Percentiles rank a stretch among this genome's conserved stretches.
Conservation (phyloP, 257 asterid species). For the Salvia rosmarinus region DNA sequence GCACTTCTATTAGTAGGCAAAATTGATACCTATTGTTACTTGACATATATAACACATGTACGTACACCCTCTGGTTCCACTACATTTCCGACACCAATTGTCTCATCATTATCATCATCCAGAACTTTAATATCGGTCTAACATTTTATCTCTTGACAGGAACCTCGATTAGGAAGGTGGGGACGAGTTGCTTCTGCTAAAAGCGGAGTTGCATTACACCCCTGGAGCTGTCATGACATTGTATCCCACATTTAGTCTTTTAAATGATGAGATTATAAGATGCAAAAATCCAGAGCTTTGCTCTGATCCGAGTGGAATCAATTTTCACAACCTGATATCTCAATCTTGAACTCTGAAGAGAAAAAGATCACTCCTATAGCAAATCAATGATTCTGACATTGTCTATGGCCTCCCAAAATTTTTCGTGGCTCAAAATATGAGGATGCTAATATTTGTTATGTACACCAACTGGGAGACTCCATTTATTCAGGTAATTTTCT, state of each 20-base stretch:
- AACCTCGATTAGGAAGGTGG: slow-evolving; percentile 97
- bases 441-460: background rate
- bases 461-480: background rate
- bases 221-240: slow-evolving; percentile 54
- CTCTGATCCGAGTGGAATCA: slow-evolving; percentile 6
- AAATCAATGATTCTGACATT: background rate
- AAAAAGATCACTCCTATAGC: background rate
- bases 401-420: background rate
- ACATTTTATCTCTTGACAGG: slow-evolving; percentile 51
- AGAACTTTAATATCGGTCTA: slow-evolving; percentile 7
- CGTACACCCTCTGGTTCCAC: background rate
- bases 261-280: slow-evolving; percentile 9
- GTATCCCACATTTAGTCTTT: slow-evolving; percentile 13
- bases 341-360: background rate
- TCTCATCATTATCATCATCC: background rate
- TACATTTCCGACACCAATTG: too few species aligned
- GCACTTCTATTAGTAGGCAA: background rate
- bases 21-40: background rate
- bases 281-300: background rate
- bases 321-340: background rate
- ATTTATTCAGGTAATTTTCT: slow-evolving; percentile 6
- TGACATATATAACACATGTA: background rate
- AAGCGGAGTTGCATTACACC: slow-evolving; percentile 77
- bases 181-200: slow-evolving; percentile 56
- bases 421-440: slow-evolving; percentile 2